Percentiles rank a stretch among this genome's conserved stretches.
Evolutionary conservation across 306 rosid species (phyloP).

Genomic region (Quercus agrifolia): DNA sequence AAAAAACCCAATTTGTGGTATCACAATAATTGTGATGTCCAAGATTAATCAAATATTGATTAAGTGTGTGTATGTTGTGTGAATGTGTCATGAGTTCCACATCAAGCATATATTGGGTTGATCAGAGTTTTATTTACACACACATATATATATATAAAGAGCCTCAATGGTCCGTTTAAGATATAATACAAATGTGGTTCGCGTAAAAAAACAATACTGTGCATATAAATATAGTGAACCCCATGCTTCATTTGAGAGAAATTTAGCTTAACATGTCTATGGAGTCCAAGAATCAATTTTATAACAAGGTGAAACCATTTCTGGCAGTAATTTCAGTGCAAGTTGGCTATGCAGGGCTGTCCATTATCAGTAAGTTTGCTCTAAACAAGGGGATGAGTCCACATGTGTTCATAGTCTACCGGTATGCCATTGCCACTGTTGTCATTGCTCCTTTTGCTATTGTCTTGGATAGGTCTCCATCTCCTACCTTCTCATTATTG

Average conservation of each 20-base stretch:
- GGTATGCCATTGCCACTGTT: slow-evolving; percentile 39
- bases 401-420: slow-evolving; percentile 37
- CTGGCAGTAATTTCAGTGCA: slow-evolving; percentile 37
- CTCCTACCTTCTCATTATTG: neutral
- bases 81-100: too few relatives aligned
- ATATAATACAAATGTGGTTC: too few relatives aligned
- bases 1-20: too few relatives aligned
- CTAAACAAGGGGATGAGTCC: slow-evolving; percentile 48
- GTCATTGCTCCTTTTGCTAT: slow-evolving; percentile 48
- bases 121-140: too few relatives aligned
- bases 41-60: too few relatives aligned
- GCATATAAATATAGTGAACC: too few relatives aligned
- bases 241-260: neutral
- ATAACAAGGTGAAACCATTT: slow-evolving; percentile 29
- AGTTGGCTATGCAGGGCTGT: slow-evolving; percentile 46
- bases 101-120: too few relatives aligned
- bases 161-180: too few relatives aligned
- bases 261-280: neutral
- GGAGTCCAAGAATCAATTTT: slow-evolving; percentile 3
- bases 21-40: too few relatives aligned
- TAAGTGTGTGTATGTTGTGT: too few relatives aligned
- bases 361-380: slow-evolving; percentile 35
- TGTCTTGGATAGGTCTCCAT: slow-evolving; percentile 40
- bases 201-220: too few relatives aligned
- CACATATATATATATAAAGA: too few relatives aligned